phyloP scores from a whole-genome alignment of 2,329 filamentous ascomycete genomes.

The Falciphora oryzae region DNA sequence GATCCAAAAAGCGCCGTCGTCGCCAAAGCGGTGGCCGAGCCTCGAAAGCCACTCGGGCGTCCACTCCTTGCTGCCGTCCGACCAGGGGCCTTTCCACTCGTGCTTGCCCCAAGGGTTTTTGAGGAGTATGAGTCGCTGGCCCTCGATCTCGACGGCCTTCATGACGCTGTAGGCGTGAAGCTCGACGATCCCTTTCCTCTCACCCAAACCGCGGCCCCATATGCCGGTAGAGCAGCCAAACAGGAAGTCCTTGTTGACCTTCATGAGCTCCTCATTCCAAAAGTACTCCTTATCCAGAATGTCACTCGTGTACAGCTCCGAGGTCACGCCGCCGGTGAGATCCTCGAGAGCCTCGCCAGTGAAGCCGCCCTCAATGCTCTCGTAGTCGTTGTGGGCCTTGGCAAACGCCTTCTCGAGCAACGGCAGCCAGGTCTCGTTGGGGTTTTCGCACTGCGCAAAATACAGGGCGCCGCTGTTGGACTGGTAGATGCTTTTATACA shows the following conservation, averaged over 20 bases:
- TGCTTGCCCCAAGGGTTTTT: slow-evolving; percentile 57
- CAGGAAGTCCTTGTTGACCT: slow-evolving; percentile 74
- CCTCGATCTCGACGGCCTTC: slow-evolving; percentile 44
- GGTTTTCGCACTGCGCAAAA: slow-evolving; percentile 62
- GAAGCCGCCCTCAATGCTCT: slow-evolving; percentile 64
- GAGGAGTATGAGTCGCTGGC: slow-evolving; percentile 44
- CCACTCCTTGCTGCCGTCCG: slow-evolving; percentile 56
- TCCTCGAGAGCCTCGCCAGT: slow-evolving; percentile 42
- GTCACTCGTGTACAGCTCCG: slow-evolving; percentile 61
- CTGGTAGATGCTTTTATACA: slow-evolving; percentile 59
- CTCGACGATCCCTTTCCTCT: slow-evolving; percentile 52
- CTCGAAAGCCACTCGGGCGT: slow-evolving; percentile 52
- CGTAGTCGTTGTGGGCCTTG: slow-evolving; percentile 70
- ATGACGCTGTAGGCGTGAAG: slow-evolving; percentile 57
- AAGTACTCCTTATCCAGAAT: slow-evolving; percentile 76
- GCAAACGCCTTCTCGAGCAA: slow-evolving; percentile 69
- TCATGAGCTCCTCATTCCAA: slow-evolving; percentile 74
- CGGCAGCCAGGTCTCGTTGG: slow-evolving; percentile 68
- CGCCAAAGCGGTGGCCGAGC: slow-evolving; percentile 53
- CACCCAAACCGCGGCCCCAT: slow-evolving; percentile 56
- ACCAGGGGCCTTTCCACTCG: slow-evolving; percentile 56
- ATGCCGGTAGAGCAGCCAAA: slow-evolving; percentile 65
- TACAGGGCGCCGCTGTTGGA: slow-evolving; percentile 63
- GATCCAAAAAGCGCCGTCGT: slow-evolving; percentile 60
- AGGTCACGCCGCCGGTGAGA: slow-evolving; percentile 63